Percentiles rank a stretch among this genome's conserved stretches.
Conservation (phyloP, 352 stramenopile species). For the Phytophthora multivora region DNA sequence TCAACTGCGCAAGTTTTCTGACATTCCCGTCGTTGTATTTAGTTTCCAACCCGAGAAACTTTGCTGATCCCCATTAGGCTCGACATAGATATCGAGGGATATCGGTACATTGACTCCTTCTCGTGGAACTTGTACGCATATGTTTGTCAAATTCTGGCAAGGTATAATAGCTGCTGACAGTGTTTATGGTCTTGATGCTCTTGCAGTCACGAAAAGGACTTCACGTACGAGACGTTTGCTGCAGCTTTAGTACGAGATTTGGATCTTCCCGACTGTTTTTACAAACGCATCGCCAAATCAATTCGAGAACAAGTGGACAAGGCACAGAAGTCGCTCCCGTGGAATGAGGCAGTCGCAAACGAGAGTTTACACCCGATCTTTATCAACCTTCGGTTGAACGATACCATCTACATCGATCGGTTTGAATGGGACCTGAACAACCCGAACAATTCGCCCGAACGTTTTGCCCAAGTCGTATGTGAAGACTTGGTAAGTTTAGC, state of each 20-base stretch:
- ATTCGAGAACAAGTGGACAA: constrained; percentile 78
- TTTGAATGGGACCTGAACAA: constrained; percentile 87
- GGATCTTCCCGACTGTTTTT: constrained; percentile 76
- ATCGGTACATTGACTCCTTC: constrained; percentile 85
- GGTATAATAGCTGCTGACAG: background rate
- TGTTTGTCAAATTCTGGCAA: too few species aligned
- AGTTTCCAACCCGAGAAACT: constrained; percentile 58
- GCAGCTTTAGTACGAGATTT: constrained; percentile 70
- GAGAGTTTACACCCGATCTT: constrained; percentile 81
- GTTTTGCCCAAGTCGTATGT: constrained; percentile 67
- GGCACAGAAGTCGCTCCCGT: constrained; percentile 55
- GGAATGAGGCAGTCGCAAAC: constrained; percentile 52
- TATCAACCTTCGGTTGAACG: constrained; percentile 82
- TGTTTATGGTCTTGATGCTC: background rate
- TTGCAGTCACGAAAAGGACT: constrained; percentile 68
- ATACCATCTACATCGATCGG: constrained; percentile 81
- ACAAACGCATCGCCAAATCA: constrained; percentile 63
- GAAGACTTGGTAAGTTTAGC: constrained; percentile 63
- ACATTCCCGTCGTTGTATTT: background rate
- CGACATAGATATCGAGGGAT: constrained; percentile 79
- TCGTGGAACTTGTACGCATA: constrained; percentile 69
- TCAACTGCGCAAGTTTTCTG: background rate
- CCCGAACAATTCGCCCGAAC: constrained; percentile 65
- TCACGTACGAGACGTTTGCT: constrained; percentile 78
- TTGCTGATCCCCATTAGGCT: constrained; percentile 73